These are phyloP conservation scores for Monosporozyma yasuniensis DNA, from an alignment of 805 yeast species.

Conservation along the genomic window DNA sequence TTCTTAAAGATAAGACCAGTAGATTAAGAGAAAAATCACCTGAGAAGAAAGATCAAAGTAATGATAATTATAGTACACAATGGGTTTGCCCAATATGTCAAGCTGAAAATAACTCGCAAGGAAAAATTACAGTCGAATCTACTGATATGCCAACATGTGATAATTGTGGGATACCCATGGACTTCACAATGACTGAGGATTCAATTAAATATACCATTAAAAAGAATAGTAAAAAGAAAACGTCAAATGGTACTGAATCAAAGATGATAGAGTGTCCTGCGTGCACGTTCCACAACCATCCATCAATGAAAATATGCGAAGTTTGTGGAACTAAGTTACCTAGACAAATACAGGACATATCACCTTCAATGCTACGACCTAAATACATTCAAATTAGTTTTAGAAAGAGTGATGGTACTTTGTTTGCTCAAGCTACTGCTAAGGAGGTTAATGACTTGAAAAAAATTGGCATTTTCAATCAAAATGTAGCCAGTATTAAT, in stretches of 20 bases:
- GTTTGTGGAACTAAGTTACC: conserved; percentile 65
- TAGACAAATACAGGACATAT: neutral
- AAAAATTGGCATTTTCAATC: conserved; percentile 14
- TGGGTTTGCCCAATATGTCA: conserved; percentile 89
- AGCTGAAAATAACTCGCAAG: conserved; percentile 2
- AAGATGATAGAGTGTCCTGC: conserved; percentile 34
- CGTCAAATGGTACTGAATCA: neutral
- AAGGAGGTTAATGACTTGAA: conserved; percentile 37
- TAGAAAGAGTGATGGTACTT: conserved; percentile 56
- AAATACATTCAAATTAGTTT: conserved; percentile 59
- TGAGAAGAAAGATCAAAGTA: neutral
- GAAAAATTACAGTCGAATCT: conserved; percentile 3
- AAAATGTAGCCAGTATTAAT: conserved; percentile 30
- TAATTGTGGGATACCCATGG: conserved; percentile 54
- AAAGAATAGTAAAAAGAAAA: neutral
- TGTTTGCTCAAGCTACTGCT: conserved; percentile 41
- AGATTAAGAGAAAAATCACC: conserved; percentile 1
- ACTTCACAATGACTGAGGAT: conserved; percentile 29
- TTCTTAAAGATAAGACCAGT: neutral
- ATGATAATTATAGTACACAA: conserved; percentile 1
- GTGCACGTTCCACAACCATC: conserved; percentile 81
- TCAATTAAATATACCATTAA: conserved; percentile 17
- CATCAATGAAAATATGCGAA: conserved; percentile 70
- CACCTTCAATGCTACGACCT: neutral
- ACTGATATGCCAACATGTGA: conserved; percentile 38